phyloP scores from a whole-genome alignment of 768 basidiomycete species.

The Lentinus tigrinus region DNA sequence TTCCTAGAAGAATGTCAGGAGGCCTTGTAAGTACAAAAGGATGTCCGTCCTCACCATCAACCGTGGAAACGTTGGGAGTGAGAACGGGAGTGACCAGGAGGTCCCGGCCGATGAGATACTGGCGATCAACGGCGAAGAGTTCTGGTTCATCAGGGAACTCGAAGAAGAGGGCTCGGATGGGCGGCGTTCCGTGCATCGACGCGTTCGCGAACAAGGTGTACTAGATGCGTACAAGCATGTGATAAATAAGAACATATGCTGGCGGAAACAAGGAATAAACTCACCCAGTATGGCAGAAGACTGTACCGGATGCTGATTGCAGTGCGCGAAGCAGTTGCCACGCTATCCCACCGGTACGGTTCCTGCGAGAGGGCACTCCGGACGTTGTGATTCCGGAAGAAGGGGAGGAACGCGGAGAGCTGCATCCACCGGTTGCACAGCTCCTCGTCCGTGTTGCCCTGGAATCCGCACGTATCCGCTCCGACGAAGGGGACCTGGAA shows the following conservation, averaged over 20 bases:
- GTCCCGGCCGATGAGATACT: slow-evolving; percentile 71
- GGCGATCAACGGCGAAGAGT: slow-evolving; percentile 57
- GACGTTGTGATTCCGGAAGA: slow-evolving; percentile 78
- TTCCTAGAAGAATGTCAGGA: slow-evolving; percentile 36
- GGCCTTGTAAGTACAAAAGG: not conserved
- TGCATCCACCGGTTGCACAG: slow-evolving; percentile 87
- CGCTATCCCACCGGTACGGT: slow-evolving; percentile 79
- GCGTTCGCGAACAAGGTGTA: slow-evolving; percentile 74
- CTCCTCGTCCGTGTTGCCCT: slow-evolving; percentile 74
- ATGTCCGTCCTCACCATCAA: slow-evolving; percentile 49
- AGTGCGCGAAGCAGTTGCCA: slow-evolving; percentile 68
- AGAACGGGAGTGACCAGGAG: slow-evolving; percentile 79
- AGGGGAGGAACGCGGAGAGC: slow-evolving; percentile 78
- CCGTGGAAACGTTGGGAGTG: slow-evolving; percentile 62
- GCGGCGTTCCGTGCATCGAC: slow-evolving; percentile 63
- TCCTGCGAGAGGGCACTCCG: slow-evolving; percentile 71
- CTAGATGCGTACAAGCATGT: slow-evolving; percentile 31
- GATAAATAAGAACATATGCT: not conserved
- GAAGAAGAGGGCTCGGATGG: slow-evolving; percentile 73
- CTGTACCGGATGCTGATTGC: slow-evolving; percentile 73
- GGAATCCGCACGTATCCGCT: slow-evolving; percentile 73
- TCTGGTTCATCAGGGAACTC: slow-evolving; percentile 75
- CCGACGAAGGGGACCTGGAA: slow-evolving; percentile 86
- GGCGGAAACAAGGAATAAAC: slow-evolving; percentile 17
- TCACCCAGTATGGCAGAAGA: slow-evolving; percentile 76